Evolutionary conservation across 2,329 filamentous ascomycete species (phyloP).

Genomic region (Scedosporium boydii): DNA sequence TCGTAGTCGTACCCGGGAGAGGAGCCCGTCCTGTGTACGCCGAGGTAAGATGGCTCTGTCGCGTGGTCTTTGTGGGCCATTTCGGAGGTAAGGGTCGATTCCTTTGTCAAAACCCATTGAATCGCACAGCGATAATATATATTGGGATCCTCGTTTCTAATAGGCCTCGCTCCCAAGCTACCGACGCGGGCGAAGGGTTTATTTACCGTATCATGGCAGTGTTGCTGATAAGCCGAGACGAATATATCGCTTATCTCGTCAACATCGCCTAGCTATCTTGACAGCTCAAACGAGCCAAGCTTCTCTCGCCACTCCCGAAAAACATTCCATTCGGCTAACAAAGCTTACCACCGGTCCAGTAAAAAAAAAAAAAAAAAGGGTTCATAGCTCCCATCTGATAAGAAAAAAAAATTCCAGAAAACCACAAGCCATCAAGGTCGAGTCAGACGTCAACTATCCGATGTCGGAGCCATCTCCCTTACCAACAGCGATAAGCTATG

Average conservation of each 20-base stretch:
- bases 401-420: too few relatives aligned
- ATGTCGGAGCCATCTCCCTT: neutral
- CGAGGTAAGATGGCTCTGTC: neutral
- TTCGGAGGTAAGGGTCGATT: neutral
- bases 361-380: neutral
- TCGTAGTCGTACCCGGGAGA: too few relatives aligned
- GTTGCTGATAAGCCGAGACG: neutral
- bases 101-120: neutral
- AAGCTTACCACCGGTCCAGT: neutral
- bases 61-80: neutral
- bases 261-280: neutral
- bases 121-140: neutral
- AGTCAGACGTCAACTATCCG: neutral
- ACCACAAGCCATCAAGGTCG: too few relatives aligned
- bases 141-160: neutral
- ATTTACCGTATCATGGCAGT: neutral
- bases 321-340: neutral
- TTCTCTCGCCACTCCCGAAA: neutral
- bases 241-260: neutral
- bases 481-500: neutral
- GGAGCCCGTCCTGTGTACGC: too few relatives aligned
- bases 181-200: neutral
- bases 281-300: neutral
- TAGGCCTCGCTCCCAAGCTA: neutral
- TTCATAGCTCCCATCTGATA: neutral